phyloP scores from a whole-genome alignment of 2,329 filamentous ascomycete species.

The Neoscytalidium dimidiatum region DNA sequence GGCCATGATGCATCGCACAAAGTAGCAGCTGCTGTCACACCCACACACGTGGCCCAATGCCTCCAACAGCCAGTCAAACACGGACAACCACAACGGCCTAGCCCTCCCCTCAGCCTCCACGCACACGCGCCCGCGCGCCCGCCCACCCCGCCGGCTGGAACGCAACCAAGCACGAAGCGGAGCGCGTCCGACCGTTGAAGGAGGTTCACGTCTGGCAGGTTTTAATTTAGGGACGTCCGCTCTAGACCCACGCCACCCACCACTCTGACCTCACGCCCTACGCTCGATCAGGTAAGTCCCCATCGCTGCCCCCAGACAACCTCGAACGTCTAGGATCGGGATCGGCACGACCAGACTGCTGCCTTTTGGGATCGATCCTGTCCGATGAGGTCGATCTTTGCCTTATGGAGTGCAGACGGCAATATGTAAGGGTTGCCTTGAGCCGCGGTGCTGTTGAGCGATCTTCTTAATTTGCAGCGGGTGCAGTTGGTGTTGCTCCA shows the following conservation, averaged over 20 bases:
- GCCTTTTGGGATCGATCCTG: not conserved
- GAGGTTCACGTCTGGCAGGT: not conserved
- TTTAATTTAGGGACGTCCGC: not conserved
- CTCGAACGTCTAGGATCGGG: slow-evolving; percentile 7
- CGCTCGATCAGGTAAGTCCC: not conserved
- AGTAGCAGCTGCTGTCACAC: not conserved
- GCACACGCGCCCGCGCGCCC: too few species aligned
- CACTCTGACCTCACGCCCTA: not conserved
- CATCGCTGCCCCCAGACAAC: not conserved
- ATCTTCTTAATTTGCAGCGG: not conserved
- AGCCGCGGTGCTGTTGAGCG: not conserved
- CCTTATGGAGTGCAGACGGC: not conserved
- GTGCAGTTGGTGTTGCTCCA: too few species aligned
- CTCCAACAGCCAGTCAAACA: not conserved
- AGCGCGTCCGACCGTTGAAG: not conserved
- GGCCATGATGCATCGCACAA: not conserved
- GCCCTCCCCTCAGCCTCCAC: too few species aligned
- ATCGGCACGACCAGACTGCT: not conserved
- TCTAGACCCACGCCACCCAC: slow-evolving; percentile 6
- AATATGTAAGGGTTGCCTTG: not conserved
- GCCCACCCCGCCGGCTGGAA: not conserved
- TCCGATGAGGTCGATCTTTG: not conserved
- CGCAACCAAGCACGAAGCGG: not conserved
- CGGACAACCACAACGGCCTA: not conserved
- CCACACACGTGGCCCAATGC: not conserved